Percentiles rank a stretch among this genome's conserved stretches.
Evolutionary conservation across 805 yeast genomes (phyloP).

Genomic region (Saccharomycopsis javanensis): DNA sequence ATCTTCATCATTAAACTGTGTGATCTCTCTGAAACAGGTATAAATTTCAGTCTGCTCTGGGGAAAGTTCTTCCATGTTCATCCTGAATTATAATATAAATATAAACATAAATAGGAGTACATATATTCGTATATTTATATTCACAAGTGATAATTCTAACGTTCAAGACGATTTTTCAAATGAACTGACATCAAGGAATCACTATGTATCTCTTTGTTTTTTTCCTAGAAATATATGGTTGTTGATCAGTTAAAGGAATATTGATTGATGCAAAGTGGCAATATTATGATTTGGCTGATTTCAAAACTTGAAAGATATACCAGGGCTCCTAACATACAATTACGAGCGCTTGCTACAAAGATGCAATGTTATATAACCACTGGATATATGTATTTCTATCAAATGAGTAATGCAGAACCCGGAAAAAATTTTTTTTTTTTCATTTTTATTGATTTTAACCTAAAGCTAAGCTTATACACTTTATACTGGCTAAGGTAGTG

Average conservation of each 20-base stretch:
- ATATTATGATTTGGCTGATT: background rate
- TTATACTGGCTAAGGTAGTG: background rate
- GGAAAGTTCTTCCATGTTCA: conserved; percentile 19
- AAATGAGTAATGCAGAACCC: background rate
- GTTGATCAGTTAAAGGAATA: background rate
- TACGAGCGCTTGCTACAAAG: no score
- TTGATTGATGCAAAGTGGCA: background rate
- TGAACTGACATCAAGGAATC: no score
- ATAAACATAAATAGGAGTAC: no score
- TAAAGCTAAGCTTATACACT: no score
- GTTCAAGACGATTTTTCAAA: no score
- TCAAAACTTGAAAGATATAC: background rate
- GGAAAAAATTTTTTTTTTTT: background rate
- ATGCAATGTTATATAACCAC: no score
- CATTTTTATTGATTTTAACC: background rate
- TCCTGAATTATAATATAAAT: background rate
- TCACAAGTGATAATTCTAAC: no score
- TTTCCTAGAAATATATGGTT: no score
- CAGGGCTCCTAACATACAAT: no score
- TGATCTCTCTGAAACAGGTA: conserved; percentile 31
- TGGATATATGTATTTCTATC: background rate
- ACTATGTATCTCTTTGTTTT: no score
- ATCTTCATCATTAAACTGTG: conserved; percentile 30
- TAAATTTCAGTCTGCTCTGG: conserved; percentile 25
- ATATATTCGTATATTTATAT: no score